Evolutionary conservation across 2,329 filamentous ascomycete genomes (phyloP).

Genomic region (Blastomyces silverae): DNA sequence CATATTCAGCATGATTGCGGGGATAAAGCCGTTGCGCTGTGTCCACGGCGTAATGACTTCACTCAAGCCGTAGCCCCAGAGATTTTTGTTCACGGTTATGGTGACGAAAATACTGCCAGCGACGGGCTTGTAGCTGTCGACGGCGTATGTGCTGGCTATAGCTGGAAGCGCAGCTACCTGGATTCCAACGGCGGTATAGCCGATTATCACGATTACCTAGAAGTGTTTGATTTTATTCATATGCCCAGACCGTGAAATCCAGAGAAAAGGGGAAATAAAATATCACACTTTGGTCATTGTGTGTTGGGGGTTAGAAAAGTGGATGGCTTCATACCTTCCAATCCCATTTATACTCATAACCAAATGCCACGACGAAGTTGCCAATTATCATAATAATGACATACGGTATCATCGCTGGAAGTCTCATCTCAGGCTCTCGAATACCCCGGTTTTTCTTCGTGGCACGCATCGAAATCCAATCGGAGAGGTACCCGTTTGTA

Average conservation of each 20-base stretch:
- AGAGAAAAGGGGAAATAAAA: neutral
- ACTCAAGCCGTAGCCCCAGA: conserved; percentile 56
- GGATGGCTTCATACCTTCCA: conserved; percentile 41
- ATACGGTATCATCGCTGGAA: conserved; percentile 53
- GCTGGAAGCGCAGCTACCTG: conserved; percentile 56
- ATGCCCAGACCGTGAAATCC: neutral
- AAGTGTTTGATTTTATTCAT: neutral
- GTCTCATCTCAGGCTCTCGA: conserved; percentile 53
- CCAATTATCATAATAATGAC: conserved; percentile 52
- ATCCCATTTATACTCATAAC: conserved; percentile 49
- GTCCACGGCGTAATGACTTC: conserved; percentile 52
- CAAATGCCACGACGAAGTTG: conserved; percentile 51
- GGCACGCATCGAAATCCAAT: conserved; percentile 51
- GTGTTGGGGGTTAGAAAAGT: neutral
- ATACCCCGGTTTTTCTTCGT: conserved; percentile 51
- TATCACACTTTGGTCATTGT: neutral
- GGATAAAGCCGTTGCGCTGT: conserved; percentile 45
- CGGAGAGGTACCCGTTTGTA: conserved; percentile 51
- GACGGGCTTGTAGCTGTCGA: conserved; percentile 59
- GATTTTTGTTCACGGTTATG: conserved; percentile 58
- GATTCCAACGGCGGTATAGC: conserved; percentile 51
- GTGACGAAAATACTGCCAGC: conserved; percentile 54
- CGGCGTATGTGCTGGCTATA: conserved; percentile 53
- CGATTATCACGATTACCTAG: conserved; percentile 49
- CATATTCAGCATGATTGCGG: conserved; percentile 56